Base-by-base conservation (phyloP, 345 rosid species). In the Citrus cavaleriei region DNA sequence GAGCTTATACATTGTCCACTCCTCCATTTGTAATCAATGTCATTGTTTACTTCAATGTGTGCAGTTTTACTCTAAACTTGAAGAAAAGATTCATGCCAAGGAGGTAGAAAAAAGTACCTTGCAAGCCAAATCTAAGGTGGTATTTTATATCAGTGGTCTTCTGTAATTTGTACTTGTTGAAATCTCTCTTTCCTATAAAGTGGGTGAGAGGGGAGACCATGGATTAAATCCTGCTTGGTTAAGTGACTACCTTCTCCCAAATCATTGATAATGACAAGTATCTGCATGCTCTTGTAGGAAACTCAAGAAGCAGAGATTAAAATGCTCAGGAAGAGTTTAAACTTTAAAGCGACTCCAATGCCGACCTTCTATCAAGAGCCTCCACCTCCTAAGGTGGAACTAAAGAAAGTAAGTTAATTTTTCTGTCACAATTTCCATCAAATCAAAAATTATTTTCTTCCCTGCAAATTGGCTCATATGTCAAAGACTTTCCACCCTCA, bases 301-400 rank as follows among this genome's bases (percentile, higher is more conserved):
- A 86, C 93, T 66, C 98, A 92, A 89, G 97, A 97, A 79, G 99
- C 98, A 60, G 99, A 97, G 88, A 86, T 97, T 73, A 92, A 87
- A 89, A 79, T 86, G 91, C 86, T 97, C 49, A 89, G 99, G 87
- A 97, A 94, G 86, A 94, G 93, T 84, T 88, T 97, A 90, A 86
- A 80, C 83, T 97, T 97, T 85, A 97, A 93, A 85, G 99, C 99
- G 69, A 94, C 98, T 55, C 99, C 99, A 10, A 92, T 97, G 98
- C 98, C 99, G 19, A 91, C 83, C 83, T 97, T 97, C 90, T 97
- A 97, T 82, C 98, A 91, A 87, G 99, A 93, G 82, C 99, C 99
- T 84, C 78, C 90, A 65, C 96, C 98, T 28, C 88, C 95, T 49
- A 94, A 91, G 88, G 75, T 82, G 51, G 98, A 94, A 88, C 85